Evolutionary conservation across 371 early-diverging fungal species (phyloP), one percentile per base, ranked within the genome.

Genomic region (Mucor circinelloides): DNA sequence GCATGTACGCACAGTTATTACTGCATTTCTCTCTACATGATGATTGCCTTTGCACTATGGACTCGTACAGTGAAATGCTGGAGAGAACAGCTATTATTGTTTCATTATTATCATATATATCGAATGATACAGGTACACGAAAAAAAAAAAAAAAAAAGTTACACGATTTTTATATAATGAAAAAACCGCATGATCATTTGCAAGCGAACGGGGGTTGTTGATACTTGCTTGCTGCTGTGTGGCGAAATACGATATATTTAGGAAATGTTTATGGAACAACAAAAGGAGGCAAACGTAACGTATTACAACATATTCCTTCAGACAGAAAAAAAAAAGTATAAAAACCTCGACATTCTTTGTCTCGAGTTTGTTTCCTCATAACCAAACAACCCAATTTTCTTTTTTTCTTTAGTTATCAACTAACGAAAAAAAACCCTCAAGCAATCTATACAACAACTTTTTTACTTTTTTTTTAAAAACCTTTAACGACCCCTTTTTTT

Each of bases 361-460:
- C 23, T 21, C 44, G 31, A 30, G 30, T 13, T 21, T 23, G 50
- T 50, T 48, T 48, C 70, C 25, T 70, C 55, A 70, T 70, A 70
- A 69, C 69, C 65, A 69, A 64, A 59, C 46, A 60, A 36, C 36
- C 44, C 50, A 31, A 34, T 67, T 32, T 69, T 56, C 56, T 56
- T 65, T 65, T 70, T 65, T 70, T 64, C 55, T 60, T 54, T 64
- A 62, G 62, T 67, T 61, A 48, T 67, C 58, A 64, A 44, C 46
- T 32, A 60, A 44, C 52, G 52, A 63, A 67, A 57, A 50, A 63
- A 63, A 28, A 48, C 69, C 48, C 58, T n/a, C 55, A 70, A 66
- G 54, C 63, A 40, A 44, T 19, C 62, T 55, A 67, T 59, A 56
- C 36, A 60, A 60, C 60, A 66, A 60, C 55, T 60, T 55, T 60